Conservation (phyloP, 1,139 yeast species). For the Suhomyces yuchorum region DNA sequence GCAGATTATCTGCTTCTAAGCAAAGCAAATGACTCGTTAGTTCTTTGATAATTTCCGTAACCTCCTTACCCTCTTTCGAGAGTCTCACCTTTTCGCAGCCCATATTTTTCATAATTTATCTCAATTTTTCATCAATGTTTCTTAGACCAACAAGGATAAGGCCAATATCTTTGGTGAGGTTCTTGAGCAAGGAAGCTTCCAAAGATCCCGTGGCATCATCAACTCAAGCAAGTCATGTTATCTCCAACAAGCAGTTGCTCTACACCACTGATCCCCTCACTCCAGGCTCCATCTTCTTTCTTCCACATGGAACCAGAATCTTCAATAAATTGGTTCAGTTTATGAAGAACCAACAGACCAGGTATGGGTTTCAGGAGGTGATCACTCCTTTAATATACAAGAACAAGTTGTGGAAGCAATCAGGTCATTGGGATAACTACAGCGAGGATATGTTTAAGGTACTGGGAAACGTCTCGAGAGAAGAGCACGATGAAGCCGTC, state of each 20-base stretch:
- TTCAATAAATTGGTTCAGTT: conserved; percentile 77
- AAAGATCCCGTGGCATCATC: conserved; percentile 20
- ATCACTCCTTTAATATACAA: conserved; percentile 90
- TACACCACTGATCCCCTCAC: conserved; percentile 77
- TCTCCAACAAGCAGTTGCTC: conserved; percentile 67
- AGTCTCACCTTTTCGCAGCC: conserved; percentile 3
- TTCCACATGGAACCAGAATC: conserved; percentile 88
- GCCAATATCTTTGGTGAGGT: conserved; percentile 2
- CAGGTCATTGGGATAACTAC: conserved; percentile 97
- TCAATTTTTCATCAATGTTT: conserved; percentile 4
- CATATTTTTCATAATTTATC: background rate
- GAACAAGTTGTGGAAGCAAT: conserved; percentile 80
- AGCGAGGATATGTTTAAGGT: conserved; percentile 93
- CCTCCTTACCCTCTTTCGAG: no score
- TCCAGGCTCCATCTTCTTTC: conserved; percentile 86
- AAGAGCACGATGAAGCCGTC: conserved; percentile 8
- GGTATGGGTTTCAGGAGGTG: conserved; percentile 89
- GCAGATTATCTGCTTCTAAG: no score
- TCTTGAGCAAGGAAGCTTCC: conserved; percentile 11
- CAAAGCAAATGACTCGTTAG: no score
- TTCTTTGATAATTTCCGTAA: no score
- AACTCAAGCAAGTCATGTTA: conserved; percentile 47
- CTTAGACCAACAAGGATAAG: background rate
- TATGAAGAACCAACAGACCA: conserved; percentile 81
- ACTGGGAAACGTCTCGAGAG: conserved; percentile 44